A percentile compares a stretch with the other conserved stretches of the same genome.
phyloP scores from a whole-genome alignment of 345 rosid species.

The Euphorbia pulcherrima region DNA sequence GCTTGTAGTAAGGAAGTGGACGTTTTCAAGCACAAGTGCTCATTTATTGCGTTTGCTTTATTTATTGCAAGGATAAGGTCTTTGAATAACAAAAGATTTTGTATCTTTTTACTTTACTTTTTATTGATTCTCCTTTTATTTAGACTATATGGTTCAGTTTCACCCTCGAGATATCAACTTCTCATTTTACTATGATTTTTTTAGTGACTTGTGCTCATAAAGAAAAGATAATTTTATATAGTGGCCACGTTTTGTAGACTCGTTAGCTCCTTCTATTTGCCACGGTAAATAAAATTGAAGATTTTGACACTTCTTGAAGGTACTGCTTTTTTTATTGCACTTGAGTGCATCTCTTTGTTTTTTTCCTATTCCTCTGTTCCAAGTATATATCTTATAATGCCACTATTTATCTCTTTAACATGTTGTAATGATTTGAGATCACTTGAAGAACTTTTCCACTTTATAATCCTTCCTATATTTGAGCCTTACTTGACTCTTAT shows the following conservation, averaged over 20 bases:
- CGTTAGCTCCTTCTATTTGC: background rate
- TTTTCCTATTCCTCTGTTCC: background rate
- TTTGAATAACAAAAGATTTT: constrained; percentile 71
- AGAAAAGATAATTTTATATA: background rate
- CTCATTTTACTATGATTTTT: background rate
- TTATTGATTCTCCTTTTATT: background rate
- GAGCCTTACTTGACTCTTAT: constrained; percentile 30
- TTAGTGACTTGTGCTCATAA: background rate
- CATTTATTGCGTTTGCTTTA: background rate
- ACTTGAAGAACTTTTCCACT: background rate
- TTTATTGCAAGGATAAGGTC: constrained; percentile 73
- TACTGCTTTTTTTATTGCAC: background rate
- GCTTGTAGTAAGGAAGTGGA: background rate
- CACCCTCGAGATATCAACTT: background rate
- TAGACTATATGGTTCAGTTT: background rate
- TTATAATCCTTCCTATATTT: background rate
- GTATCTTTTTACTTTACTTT: constrained; percentile 56
- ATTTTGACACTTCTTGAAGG: background rate
- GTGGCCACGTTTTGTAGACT: background rate
- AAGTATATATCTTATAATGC: background rate
- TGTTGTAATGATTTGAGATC: background rate
- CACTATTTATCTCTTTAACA: background rate
- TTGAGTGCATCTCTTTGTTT: no score
- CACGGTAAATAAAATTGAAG: background rate
- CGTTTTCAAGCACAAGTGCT: background rate